These are phyloP conservation scores for Solanum raphanifolium DNA, from an alignment of 257 asterid genomes.

Conservation along the genomic window DNA sequence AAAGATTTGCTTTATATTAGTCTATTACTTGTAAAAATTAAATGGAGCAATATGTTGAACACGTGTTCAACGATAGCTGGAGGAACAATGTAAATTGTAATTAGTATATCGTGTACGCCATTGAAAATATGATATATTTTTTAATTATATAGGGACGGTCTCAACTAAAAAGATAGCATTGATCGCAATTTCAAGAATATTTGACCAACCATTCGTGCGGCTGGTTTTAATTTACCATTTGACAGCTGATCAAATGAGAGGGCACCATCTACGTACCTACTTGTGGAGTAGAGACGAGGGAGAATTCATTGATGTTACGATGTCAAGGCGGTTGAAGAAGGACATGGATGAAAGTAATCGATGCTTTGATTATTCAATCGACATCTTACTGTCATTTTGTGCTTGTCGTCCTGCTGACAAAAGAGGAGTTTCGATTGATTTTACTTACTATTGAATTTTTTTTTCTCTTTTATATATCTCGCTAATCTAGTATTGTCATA, in stretches of 20 bases:
- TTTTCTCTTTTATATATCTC: too few relatives aligned
- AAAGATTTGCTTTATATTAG: neutral
- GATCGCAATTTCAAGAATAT: neutral
- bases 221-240: neutral
- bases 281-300: neutral
- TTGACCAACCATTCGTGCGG: neutral
- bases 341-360: neutral
- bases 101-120: neutral
- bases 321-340: too few relatives aligned
- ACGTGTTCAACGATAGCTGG: neutral
- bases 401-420: neutral
- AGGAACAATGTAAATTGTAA: neutral
- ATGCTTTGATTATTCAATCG: too few relatives aligned
- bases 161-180: neutral
- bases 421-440: neutral
- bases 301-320: neutral
- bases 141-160: neutral
- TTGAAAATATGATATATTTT: neutral
- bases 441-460: too few relatives aligned
- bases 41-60: neutral
- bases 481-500: too few relatives aligned
- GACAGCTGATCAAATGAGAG: neutral
- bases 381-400: neutral
- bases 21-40: neutral
- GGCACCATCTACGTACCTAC: neutral